These are phyloP conservation scores for Elaeagnus macrophylla DNA, from an alignment of 306 rosid genomes.

Conservation along the genomic window DNA sequence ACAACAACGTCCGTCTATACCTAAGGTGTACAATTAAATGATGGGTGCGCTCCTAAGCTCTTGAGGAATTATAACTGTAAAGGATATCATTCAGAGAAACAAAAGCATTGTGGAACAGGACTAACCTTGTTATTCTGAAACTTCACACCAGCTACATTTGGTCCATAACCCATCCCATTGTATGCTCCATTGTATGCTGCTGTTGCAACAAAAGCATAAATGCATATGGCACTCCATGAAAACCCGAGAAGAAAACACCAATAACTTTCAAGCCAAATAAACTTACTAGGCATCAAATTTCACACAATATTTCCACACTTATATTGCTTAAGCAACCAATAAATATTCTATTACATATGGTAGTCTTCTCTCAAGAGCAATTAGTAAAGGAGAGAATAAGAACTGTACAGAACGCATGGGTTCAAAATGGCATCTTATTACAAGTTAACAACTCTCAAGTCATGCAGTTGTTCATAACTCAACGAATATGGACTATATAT, in stretches of 20 bases:
- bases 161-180: slow-evolving; percentile 49
- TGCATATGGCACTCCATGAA: slow-evolving; percentile 56
- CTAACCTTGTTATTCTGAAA: slow-evolving; percentile 74
- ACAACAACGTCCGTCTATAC: neutral
- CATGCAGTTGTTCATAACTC: no score
- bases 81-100: slow-evolving; percentile 19
- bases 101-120: slow-evolving; percentile 16
- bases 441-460: no score
- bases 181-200: slow-evolving; percentile 51
- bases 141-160: slow-evolving; percentile 73
- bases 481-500: no score
- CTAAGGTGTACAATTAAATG: neutral
- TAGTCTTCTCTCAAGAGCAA: neutral
- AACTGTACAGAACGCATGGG: no score
- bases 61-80: slow-evolving; percentile 7
- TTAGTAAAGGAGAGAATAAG: no score
- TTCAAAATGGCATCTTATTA: no score
- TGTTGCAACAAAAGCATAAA: slow-evolving; percentile 68
- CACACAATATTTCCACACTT: slow-evolving; percentile 9
- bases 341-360: neutral
- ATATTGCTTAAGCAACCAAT: slow-evolving; percentile 2
- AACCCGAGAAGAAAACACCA: slow-evolving; percentile 60
- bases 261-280: slow-evolving; percentile 29
- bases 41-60: neutral
- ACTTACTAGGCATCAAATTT: slow-evolving; percentile 30